A percentile compares a stretch with the other conserved stretches of the same genome.
Conservation (phyloP, 2,329 filamentous ascomycete genomes). For the Hawksworthiomyces lignivorus region DNA sequence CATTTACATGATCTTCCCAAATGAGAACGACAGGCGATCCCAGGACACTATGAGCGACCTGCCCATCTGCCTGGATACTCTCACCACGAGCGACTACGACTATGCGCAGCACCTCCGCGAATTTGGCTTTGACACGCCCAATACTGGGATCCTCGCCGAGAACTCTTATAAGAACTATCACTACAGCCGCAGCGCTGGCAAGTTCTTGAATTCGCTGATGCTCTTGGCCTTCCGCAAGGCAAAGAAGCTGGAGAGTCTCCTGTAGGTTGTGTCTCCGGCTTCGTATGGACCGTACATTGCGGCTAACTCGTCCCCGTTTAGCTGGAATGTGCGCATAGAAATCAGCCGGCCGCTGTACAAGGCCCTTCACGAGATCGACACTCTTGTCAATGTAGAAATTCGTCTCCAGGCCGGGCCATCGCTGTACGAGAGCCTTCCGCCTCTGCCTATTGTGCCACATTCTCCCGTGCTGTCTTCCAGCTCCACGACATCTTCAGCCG, state of each 20-base stretch:
- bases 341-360: constrained; percentile 51
- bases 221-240: constrained; percentile 49
- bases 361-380: constrained; percentile 44
- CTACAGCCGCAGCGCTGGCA: constrained; percentile 49
- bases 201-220: constrained; percentile 56
- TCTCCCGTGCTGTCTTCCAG: neutral
- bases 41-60: constrained; percentile 50
- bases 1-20: constrained; percentile 54
- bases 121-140: constrained; percentile 48
- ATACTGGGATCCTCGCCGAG: constrained; percentile 45
- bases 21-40: constrained; percentile 45
- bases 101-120: constrained; percentile 51
- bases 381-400: constrained; percentile 47
- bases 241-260: constrained; percentile 47
- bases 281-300: no score
- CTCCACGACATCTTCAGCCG: neutral
- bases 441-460: constrained; percentile 30
- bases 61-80: constrained; percentile 51
- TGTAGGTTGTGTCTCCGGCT: constrained; percentile 29
- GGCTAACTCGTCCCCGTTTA: constrained; percentile 18
- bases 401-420: constrained; percentile 52
- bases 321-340: constrained; percentile 59
- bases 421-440: constrained; percentile 42
- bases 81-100: constrained; percentile 56
- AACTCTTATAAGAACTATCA: constrained; percentile 45